Base-by-base conservation (phyloP, 345 rosid species). In the Salix dunnii region DNA sequence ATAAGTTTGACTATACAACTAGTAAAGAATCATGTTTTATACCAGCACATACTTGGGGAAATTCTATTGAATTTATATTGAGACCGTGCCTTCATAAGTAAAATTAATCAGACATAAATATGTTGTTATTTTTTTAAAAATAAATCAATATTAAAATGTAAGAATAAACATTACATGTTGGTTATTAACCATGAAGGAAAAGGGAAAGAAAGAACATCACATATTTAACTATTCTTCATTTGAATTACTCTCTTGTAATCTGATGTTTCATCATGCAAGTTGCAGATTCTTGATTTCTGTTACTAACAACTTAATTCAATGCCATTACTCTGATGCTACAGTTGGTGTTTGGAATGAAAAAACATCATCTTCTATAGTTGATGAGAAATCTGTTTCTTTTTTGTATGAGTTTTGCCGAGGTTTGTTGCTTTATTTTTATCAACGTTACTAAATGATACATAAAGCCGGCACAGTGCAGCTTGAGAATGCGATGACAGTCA, bases 401-500 rank as follows among this genome's bases (percentile, higher is more conserved):
- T 11, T 5, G 0, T 3, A 33, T 17, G 48, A 66, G 33, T 17
- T 13, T 55, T 20, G 3, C 35, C 5, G 48, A 64, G 38, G 43
- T 75, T 35, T 38, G 28, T 35, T 62, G 67, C 70, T 51, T 38
- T 43, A 2, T 71, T 14, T 38, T 36, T 28, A n/a, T 70, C 66
- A 10, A 10, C 4, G 9, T n/a, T 55, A n/a, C 61, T 55, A 53
- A n/a, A 55, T 8, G 5, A n/a, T n/a, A 3, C 62, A 55, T 8
- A 55, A 55, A 55, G 62, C 62, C 60, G 62, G 60, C 62, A 28
- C 33, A 8, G 3, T 23, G 62, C 75, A 42, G 55, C 16, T 28
- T 66, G 69, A 66, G 74, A 76, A 48, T 46, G 77, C 64, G 30
- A 71, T 72, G 61, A 38, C 51, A 40, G 25, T 51, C 33, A 62